A percentile compares a stretch with the other conserved stretches of the same genome.
Evolutionary conservation across 2,329 filamentous ascomycete genomes (phyloP).

Genomic region (Lachnellula willkommii): DNA sequence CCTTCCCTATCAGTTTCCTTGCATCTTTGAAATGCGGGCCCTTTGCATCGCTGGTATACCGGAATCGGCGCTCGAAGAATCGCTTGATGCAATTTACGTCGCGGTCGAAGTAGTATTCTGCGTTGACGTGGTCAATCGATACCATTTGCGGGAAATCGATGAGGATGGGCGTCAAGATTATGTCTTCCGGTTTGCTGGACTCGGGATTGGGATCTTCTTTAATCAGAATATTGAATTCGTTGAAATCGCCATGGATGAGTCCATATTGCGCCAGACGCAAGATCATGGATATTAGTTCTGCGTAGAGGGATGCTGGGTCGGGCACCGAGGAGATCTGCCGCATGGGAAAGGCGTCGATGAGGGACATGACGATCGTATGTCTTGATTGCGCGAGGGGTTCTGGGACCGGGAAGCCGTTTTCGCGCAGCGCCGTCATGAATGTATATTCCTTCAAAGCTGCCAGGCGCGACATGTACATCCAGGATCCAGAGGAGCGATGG

Average conservation of each 20-base stretch:
- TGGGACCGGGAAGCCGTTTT: slow-evolving; percentile 85
- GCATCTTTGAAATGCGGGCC: slow-evolving; percentile 85
- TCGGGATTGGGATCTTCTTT: slow-evolving; percentile 57
- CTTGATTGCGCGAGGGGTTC: slow-evolving; percentile 82
- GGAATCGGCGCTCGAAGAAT: slow-evolving; percentile 85
- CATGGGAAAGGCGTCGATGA: slow-evolving; percentile 87
- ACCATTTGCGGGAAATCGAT: slow-evolving; percentile 99
- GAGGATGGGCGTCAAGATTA: slow-evolving; percentile 69
- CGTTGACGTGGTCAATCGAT: slow-evolving; percentile 88
- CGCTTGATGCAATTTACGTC: slow-evolving; percentile 94
- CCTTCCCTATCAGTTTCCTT: slow-evolving; percentile 64
- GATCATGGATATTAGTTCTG: slow-evolving; percentile 84
- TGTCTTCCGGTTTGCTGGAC: slow-evolving; percentile 36
- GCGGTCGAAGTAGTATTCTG: slow-evolving; percentile 94
- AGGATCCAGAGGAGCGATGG: slow-evolving; percentile 73
- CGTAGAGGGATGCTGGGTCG: slow-evolving; percentile 79
- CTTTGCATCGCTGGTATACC: slow-evolving; percentile 73
- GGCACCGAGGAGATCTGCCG: slow-evolving; percentile 81
- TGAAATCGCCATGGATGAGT: slow-evolving; percentile 96
- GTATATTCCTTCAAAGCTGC: slow-evolving; percentile 92
- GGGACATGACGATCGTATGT: slow-evolving; percentile 93
- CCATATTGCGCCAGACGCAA: slow-evolving; percentile 78
- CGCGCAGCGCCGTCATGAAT: slow-evolving; percentile 81
- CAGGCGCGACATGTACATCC: slow-evolving; percentile 96
- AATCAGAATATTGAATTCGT: slow-evolving; percentile 97